A percentile compares a stretch with the other conserved stretches of the same genome.
These are phyloP conservation scores for Stephania japonica DNA, from an alignment of 164 flowering plant genomes.

Conservation along the genomic window DNA sequence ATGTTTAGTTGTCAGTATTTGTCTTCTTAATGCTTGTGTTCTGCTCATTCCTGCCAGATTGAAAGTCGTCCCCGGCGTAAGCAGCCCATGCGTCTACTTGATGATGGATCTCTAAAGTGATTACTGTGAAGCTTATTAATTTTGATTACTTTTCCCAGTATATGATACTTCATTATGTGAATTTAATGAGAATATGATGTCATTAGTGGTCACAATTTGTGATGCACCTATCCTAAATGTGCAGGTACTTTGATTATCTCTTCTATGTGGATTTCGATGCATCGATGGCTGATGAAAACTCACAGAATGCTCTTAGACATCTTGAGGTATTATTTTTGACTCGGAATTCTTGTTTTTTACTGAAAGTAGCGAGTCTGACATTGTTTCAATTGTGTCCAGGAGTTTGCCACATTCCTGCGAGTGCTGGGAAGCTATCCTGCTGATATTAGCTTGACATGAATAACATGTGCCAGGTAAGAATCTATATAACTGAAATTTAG, in stretches of 20 bases:
- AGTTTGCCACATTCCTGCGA: constrained; percentile 74
- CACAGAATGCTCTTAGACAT: constrained; percentile 82
- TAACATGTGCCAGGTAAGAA: constrained; percentile 8
- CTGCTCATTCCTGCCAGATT: constrained; percentile 42
- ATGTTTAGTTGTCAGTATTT: not conserved
- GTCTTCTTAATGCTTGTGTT: not conserved
- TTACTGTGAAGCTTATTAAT: constrained; percentile 1
- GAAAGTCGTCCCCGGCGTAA: constrained; percentile 86
- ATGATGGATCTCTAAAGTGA: constrained; percentile 54
- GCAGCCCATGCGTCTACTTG: constrained; percentile 43
- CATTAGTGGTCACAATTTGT: not conserved
- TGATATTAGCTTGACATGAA: constrained; percentile 50
- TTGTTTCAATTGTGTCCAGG: constrained; percentile 38
- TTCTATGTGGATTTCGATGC: constrained; percentile 96
- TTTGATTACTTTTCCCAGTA: not conserved
- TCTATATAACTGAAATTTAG: not conserved
- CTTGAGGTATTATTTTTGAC: constrained; percentile 38
- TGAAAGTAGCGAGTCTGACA: not conserved
- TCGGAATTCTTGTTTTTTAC: not conserved
- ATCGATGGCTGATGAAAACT: constrained; percentile 74
- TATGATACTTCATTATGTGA: not conserved
- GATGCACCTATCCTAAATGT: not conserved
- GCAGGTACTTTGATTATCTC: constrained; percentile 80
- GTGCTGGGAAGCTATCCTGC: constrained; percentile 89
- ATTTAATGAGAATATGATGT: not conserved